Conservation (phyloP, 768 basidiomycete species). For the Galerina sulciceps region DNA sequence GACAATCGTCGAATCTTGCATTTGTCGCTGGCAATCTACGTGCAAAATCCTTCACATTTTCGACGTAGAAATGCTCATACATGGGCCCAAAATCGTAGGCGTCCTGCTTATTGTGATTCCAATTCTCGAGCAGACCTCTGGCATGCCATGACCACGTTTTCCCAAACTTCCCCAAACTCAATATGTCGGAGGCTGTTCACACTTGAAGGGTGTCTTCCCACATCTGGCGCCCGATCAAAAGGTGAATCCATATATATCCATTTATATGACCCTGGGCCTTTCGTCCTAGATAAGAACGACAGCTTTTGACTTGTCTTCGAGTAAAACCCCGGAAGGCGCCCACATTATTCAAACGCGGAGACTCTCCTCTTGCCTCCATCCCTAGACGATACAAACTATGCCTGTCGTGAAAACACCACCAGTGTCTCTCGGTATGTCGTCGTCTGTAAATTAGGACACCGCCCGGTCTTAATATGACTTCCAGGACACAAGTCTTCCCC, state of each 20-base stretch:
- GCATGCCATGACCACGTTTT: constrained; percentile 31
- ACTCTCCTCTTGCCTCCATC: constrained; percentile 11
- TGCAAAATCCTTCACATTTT: background rate
- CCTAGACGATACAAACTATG: constrained; percentile 14
- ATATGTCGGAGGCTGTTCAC: constrained; percentile 42
- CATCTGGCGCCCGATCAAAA: constrained; percentile 37
- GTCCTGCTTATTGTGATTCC: background rate
- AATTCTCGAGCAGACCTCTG: constrained; percentile 21
- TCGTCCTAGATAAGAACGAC: constrained; percentile 35
- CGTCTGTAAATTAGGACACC: constrained; percentile 23
- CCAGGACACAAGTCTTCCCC: constrained; percentile 22
- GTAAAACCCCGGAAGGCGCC: constrained; percentile 28
- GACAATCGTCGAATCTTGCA: background rate
- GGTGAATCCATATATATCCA: constrained; percentile 23
- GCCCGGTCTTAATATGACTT: constrained; percentile 11
- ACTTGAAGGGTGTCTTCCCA: constrained; percentile 30
- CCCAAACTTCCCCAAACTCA: constrained; percentile 25
- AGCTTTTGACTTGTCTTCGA: constrained; percentile 16
- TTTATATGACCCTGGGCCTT: constrained; percentile 34
- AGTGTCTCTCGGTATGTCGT: constrained; percentile 21
- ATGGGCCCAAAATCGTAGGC: background rate
- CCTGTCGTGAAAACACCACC: constrained; percentile 22
- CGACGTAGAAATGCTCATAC: background rate
- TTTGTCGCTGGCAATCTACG: background rate
- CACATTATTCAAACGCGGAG: constrained; percentile 6